Evolutionary conservation across 768 basidiomycete species (phyloP).

Genomic region (Artomyces pyxidatus): DNA sequence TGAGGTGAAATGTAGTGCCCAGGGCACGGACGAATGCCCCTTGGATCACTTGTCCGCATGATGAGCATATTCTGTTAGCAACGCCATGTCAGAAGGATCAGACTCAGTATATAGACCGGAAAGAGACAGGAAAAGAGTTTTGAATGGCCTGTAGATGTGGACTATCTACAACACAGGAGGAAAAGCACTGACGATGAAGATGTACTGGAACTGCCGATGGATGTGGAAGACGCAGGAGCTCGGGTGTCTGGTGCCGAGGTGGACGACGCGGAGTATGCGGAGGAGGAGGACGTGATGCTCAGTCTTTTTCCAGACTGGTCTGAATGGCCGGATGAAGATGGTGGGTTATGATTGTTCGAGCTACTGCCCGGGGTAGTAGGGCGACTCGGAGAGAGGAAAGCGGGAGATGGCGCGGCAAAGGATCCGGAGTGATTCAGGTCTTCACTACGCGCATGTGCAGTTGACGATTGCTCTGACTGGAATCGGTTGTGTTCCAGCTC

Average conservation of each 20-base stretch:
- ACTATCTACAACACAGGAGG: slow-evolving; percentile 2
- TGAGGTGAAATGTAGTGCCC: slow-evolving; percentile 90
- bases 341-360: slow-evolving; percentile 36
- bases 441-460: slow-evolving; percentile 20
- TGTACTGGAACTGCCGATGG: slow-evolving; percentile 48
- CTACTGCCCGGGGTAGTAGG: slow-evolving; percentile 48
- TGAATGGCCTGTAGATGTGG: background rate
- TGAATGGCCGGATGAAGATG: slow-evolving; percentile 47
- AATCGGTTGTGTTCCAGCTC: slow-evolving; percentile 45
- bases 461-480: slow-evolving; percentile 3
- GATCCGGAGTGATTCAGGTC: slow-evolving; percentile 41
- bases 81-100: background rate
- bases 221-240: slow-evolving; percentile 38
- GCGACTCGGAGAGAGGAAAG: slow-evolving; percentile 48
- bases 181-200: slow-evolving; percentile 7
- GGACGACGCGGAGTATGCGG: slow-evolving; percentile 48
- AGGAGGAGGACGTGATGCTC: slow-evolving; percentile 41
- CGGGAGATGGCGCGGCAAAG: slow-evolving; percentile 14
- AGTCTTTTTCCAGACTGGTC: slow-evolving; percentile 38
- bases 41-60: slow-evolving; percentile 77
- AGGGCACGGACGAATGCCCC: slow-evolving; percentile 96
- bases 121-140: background rate
- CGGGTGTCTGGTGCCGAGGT: slow-evolving; percentile 38
- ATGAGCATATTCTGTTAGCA: slow-evolving; percentile 55
- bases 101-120: background rate